phyloP scores from a whole-genome alignment of 441 rosid genomes.

The Hura crepitans region DNA sequence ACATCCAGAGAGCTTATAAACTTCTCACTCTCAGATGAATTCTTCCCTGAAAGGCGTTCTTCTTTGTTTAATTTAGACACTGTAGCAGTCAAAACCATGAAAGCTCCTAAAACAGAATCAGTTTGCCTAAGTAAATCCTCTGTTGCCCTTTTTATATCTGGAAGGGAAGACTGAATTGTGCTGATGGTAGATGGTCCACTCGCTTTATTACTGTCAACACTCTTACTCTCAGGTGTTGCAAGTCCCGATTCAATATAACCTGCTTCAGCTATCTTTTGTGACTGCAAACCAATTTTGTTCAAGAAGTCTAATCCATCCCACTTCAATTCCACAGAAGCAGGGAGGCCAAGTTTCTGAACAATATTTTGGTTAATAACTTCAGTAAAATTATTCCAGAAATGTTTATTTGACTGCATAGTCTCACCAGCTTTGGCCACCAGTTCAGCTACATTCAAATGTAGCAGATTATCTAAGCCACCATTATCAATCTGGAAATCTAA shows the following conservation, averaged over 20 bases:
- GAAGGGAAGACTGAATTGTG: constrained; percentile 56
- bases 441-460: constrained; percentile 28
- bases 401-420: constrained; percentile 37
- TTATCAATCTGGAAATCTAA: constrained; percentile 24
- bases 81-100: constrained; percentile 75
- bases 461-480: constrained; percentile 25
- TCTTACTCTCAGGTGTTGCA: constrained; percentile 52
- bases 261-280: constrained; percentile 70
- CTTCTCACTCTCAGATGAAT: constrained; percentile 36
- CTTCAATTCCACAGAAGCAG: constrained; percentile 59
- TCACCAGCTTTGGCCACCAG: constrained; percentile 33
- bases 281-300: constrained; percentile 65
- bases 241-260: constrained; percentile 83
- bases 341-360: constrained; percentile 65
- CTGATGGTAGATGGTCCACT: constrained; percentile 32
- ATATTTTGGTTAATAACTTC: constrained; percentile 57
- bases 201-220: constrained; percentile 38
- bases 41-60: constrained; percentile 32
- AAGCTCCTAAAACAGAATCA: constrained; percentile 82
- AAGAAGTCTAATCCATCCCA: constrained; percentile 76
- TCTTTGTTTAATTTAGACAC: constrained; percentile 67
- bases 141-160: constrained; percentile 75
- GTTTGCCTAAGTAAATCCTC: constrained; percentile 76
- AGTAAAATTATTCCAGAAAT: constrained; percentile 67
- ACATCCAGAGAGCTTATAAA: constrained; percentile 37